Base-by-base conservation (phyloP, 257 asterid genomes). In the Gentiana macrophylla region DNA sequence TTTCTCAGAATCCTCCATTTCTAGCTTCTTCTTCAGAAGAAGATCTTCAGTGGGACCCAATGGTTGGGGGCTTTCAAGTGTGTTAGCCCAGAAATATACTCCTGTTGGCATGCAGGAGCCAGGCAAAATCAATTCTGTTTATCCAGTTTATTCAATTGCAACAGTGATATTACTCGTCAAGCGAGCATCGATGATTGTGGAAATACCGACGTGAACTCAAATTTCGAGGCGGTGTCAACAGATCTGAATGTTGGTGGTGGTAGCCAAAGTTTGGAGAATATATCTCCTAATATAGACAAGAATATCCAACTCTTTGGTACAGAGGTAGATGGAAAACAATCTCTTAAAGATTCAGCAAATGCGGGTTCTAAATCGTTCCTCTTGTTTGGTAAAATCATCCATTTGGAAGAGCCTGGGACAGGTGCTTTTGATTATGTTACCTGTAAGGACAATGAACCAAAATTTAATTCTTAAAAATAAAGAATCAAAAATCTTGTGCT, bases 51-150 rank as follows among this genome's bases (percentile, higher is more conserved):
- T 35, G 62, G 49, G 49, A 55, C 55, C 49, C 66, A 50, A 35
- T 12, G 5, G 2, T 61, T 2, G 73, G 66, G 73, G 66, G 52
- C 72, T 43, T 41, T 49, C 35, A 38, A 59, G 56, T 67, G 13
- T 70, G 8, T 47, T 62, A 8, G 2, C 53, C 44, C 11, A 64
- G 56, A 57, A 64, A 51, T 61, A 44, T 60, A 50, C 72, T 55
- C 68, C 89, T 56, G 67, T 45, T 37, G 74, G 82, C 78, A 70
- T 80, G 67, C 89, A 78, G 81, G 84, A 72, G 80, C 79, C 86
- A 78, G 93, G 86, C 93, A 32, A 52, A 64, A 63, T 55, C 68
- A 52, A 7, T 24, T 24, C 45, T 13, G 56, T 48, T 35, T 53
- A 34, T 15, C 79, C 54, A 50, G 55, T 60, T 60, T 60, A 44